phyloP scores from a whole-genome alignment of 2,329 filamentous ascomycete genomes.

The Xylaria sp. region DNA sequence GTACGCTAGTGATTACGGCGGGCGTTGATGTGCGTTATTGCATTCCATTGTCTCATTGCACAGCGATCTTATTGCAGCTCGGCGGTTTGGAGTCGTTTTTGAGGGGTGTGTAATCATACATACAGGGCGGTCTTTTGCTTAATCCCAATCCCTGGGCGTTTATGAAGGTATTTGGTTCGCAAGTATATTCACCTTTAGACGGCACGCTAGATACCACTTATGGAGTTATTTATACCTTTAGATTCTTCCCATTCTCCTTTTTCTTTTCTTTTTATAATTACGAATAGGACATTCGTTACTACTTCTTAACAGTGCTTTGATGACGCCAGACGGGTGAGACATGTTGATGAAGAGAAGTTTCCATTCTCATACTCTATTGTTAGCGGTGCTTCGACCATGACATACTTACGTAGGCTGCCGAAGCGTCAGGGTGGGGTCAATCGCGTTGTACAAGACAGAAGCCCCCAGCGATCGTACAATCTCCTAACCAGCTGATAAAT shows the following conservation, averaged over 20 bases:
- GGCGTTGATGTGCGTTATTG: slow-evolving; percentile 40
- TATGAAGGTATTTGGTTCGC: slow-evolving; percentile 14
- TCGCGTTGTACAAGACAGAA: too few relatives aligned
- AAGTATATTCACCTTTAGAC: slow-evolving; percentile 29
- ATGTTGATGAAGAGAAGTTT: too few relatives aligned
- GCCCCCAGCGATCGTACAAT: too few relatives aligned
- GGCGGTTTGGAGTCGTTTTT: slow-evolving; percentile 12
- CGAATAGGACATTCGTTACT: not conserved
- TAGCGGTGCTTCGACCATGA: too few relatives aligned
- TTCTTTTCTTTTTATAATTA: not conserved
- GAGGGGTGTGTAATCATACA: slow-evolving; percentile 9
- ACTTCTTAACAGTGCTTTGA: too few relatives aligned
- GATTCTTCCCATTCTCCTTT: not conserved
- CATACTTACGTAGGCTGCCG: too few relatives aligned
- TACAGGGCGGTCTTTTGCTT: slow-evolving; percentile 8
- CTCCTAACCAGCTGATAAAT: not conserved
- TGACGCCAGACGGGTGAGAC: too few relatives aligned
- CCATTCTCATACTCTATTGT: too few relatives aligned
- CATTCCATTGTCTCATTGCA: slow-evolving; percentile 4
- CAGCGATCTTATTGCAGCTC: slow-evolving; percentile 7
- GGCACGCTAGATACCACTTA: slow-evolving; percentile 42
- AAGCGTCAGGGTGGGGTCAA: too few relatives aligned
- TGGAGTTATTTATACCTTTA: slow-evolving; percentile 31
- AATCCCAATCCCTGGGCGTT: not conserved
- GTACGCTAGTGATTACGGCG: slow-evolving; percentile 59